Percentiles rank a stretch among this genome's conserved stretches.
These are phyloP conservation scores for Tilletia walkeri DNA, from an alignment of 1,284 basidiomycete genomes.

Conservation along the genomic window DNA sequence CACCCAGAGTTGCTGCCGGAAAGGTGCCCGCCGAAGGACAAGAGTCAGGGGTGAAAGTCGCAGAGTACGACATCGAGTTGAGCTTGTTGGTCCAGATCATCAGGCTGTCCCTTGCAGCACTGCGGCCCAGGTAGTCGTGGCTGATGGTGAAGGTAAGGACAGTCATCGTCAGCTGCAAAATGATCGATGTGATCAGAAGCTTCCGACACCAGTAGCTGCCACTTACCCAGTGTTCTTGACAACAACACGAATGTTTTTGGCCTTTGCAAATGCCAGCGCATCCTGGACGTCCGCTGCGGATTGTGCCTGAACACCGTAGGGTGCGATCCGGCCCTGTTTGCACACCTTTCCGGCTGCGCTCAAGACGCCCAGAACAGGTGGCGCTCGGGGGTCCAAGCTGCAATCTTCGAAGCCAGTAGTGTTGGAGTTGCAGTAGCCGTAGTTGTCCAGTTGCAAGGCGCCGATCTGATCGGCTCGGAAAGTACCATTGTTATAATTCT, in stretches of 20 bases:
- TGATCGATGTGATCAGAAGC: too few relatives aligned
- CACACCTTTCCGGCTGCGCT: slow-evolving; percentile 14
- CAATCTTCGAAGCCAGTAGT: slow-evolving; percentile 17
- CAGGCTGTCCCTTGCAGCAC: slow-evolving; percentile 52
- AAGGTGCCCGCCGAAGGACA: slow-evolving; percentile 6
- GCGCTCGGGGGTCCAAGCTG: slow-evolving; percentile 9
- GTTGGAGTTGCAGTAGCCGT: slow-evolving; percentile 19
- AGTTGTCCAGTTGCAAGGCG: slow-evolving; percentile 24
- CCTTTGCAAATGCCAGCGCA: slow-evolving; percentile 28
- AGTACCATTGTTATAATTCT: slow-evolving; percentile 17
- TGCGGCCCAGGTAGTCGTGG: slow-evolving; percentile 28
- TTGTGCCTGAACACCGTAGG: slow-evolving; percentile 22
- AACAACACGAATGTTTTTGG: slow-evolving; percentile 24
- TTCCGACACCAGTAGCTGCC: too few relatives aligned
- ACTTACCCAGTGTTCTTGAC: slow-evolving; percentile 26
- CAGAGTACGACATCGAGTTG: slow-evolving; percentile 15
- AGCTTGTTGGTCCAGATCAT: slow-evolving; percentile 30
- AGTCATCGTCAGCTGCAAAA: too few relatives aligned
- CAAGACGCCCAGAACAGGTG: background rate
- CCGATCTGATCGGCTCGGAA: slow-evolving; percentile 20
- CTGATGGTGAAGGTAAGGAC: slow-evolving; percentile 7
- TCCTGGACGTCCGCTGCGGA: slow-evolving; percentile 12
- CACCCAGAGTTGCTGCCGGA: slow-evolving; percentile 61
- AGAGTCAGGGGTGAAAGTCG: slow-evolving; percentile 57
- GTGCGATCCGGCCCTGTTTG: slow-evolving; percentile 20